phyloP scores from a whole-genome alignment of 2,329 filamentous ascomycete species.

The Bertia moriformis region DNA sequence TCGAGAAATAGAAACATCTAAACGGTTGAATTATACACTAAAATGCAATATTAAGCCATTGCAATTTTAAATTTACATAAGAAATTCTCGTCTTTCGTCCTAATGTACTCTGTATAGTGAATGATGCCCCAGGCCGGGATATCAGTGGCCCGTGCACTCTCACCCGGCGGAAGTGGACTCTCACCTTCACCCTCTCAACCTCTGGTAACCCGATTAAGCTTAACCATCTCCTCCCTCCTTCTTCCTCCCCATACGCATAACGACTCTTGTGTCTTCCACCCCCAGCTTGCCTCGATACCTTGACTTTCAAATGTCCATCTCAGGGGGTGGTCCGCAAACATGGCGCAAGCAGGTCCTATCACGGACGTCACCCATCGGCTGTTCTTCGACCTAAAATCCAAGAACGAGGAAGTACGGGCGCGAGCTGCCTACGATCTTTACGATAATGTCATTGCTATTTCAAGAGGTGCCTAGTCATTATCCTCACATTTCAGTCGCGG shows the following conservation, averaged over 20 bases:
- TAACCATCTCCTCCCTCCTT: too few species aligned
- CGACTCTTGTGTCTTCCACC: constrained; percentile 1
- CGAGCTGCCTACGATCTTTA: constrained; percentile 30
- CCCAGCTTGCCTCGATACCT: constrained; percentile 12
- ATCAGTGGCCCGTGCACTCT: constrained; percentile 9
- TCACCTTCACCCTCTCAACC: constrained; percentile 8
- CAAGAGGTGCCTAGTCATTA: constrained; percentile 20
- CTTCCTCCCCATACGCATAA: background rate
- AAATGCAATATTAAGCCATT: too few species aligned
- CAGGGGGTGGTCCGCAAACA: constrained; percentile 19
- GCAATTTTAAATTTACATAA: too few species aligned
- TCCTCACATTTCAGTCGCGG: constrained; percentile 2
- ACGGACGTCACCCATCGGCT: constrained; percentile 35
- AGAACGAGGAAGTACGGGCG: constrained; percentile 30
- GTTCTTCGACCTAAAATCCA: constrained; percentile 40
- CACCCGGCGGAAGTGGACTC: constrained; percentile 9
- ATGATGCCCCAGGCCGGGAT: background rate
- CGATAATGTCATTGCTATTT: constrained; percentile 25
- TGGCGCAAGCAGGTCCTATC: constrained; percentile 22
- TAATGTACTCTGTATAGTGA: background rate
- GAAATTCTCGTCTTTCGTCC: too few species aligned
- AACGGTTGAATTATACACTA: too few species aligned
- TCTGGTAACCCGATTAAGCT: background rate
- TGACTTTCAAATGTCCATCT: constrained; percentile 20
- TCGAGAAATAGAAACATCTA: too few species aligned